Evolutionary conservation across 495 filamentous ascomycete genomes (phyloP).

Genomic region (Xylaria curta): DNA sequence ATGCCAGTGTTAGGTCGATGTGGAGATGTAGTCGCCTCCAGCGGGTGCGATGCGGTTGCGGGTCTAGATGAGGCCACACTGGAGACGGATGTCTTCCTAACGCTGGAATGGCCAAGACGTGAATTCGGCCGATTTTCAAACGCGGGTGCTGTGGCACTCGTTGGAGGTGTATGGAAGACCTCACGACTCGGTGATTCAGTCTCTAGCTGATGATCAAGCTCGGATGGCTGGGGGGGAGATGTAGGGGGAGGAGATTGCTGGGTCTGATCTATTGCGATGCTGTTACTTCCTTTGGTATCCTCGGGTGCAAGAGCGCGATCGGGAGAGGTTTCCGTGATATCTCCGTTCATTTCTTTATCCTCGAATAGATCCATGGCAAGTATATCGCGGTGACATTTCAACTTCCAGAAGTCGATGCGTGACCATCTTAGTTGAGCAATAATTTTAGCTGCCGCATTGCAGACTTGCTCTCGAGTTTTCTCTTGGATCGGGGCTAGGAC

Average conservation of each 20-base stretch:
- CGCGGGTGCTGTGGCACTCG: slow-evolving; percentile 49
- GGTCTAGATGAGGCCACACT: slow-evolving; percentile 48
- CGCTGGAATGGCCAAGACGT: slow-evolving; percentile 42
- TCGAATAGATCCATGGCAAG: slow-evolving; percentile 84
- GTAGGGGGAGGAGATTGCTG: slow-evolving; percentile 41
- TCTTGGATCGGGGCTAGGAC: slow-evolving; percentile 87
- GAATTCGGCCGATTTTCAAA: slow-evolving; percentile 62
- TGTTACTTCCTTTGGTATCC: slow-evolving; percentile 38
- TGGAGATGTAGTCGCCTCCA: slow-evolving; percentile 39
- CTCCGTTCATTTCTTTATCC: slow-evolving; percentile 57
- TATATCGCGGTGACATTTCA: slow-evolving; percentile 90
- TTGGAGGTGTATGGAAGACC: slow-evolving; percentile 55
- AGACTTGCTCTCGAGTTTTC: slow-evolving; percentile 83
- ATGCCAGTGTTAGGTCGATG: slow-evolving; percentile 36
- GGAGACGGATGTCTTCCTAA: slow-evolving; percentile 50
- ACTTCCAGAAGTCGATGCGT: slow-evolving; percentile 89
- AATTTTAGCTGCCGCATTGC: slow-evolving; percentile 83
- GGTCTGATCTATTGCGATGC: slow-evolving; percentile 37
- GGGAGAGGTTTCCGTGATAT: slow-evolving; percentile 38
- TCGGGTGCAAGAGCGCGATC: slow-evolving; percentile 35
- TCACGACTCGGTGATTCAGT: slow-evolving; percentile 47
- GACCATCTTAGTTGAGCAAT: slow-evolving; percentile 92
- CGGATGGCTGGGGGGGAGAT: slow-evolving; percentile 39
- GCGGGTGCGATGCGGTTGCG: slow-evolving; percentile 39
- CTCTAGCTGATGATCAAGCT: slow-evolving; percentile 39